These are phyloP conservation scores for Mycena amicta DNA, from an alignment of 768 basidiomycete genomes.

Conservation along the genomic window DNA sequence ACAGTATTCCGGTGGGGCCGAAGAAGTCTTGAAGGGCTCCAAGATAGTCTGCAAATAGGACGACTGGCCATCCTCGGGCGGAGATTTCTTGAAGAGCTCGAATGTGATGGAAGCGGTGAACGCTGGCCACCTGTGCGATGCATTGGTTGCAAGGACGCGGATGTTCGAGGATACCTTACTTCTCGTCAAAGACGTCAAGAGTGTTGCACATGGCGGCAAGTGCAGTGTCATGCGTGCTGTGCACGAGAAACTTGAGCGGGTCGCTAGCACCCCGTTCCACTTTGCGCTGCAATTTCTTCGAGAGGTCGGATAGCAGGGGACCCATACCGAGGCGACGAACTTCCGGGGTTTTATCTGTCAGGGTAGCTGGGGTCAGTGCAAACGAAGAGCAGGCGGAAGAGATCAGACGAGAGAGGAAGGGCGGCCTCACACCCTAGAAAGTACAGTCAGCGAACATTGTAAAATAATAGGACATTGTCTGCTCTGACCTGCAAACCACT, in stretches of 20 bases:
- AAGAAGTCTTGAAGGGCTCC: constrained; percentile 35
- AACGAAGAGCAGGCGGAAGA: constrained; percentile 3
- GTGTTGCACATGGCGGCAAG: constrained; percentile 65
- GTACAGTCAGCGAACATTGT: constrained; percentile 14
- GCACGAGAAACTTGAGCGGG: constrained; percentile 65
- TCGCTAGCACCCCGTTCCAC: constrained; percentile 45
- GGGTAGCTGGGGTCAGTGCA: constrained; percentile 1
- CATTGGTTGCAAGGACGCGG: not conserved
- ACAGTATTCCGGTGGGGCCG: constrained; percentile 46
- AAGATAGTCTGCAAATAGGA: constrained; percentile 43
- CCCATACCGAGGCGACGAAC: constrained; percentile 80
- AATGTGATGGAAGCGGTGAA: constrained; percentile 77
- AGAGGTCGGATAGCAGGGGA: constrained; percentile 64
- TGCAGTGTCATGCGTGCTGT: constrained; percentile 73
- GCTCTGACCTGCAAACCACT: constrained; percentile 71
- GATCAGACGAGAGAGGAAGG: constrained; percentile 16
- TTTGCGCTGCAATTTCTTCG: constrained; percentile 65
- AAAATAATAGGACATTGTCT: constrained; percentile 3
- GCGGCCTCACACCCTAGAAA: constrained; percentile 42
- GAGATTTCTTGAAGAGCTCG: constrained; percentile 61
- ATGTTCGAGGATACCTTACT: constrained; percentile 39
- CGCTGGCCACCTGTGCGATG: constrained; percentile 61
- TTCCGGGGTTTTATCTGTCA: constrained; percentile 70
- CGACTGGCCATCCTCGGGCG: constrained; percentile 10
- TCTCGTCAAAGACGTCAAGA: constrained; percentile 73